Conservation (phyloP, 208 protist species). For the Trichomonas vaginalis region DNA sequence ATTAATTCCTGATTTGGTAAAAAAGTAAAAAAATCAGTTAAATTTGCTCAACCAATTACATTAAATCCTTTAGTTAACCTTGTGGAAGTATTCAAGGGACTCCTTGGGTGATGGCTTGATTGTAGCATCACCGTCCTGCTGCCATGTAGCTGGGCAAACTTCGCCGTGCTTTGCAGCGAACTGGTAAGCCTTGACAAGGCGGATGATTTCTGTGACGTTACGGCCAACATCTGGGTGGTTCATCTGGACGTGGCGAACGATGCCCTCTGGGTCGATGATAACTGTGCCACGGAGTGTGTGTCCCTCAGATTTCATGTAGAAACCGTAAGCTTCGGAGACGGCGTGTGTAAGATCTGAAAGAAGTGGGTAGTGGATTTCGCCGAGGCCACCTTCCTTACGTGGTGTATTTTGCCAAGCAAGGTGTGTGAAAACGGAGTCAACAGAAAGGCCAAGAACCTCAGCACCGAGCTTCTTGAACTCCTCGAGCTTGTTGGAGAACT, state of each 20-base stretch:
- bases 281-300: not conserved
- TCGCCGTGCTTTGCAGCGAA: not conserved
- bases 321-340: slow-evolving; percentile 66
- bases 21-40: too few species aligned
- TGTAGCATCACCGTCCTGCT: not conserved
- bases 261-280: not conserved
- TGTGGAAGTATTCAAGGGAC: not conserved
- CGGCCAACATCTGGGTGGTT: too few species aligned
- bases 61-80: not conserved
- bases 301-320: slow-evolving; percentile 53
- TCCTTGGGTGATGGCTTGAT: not conserved
- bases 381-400: too few species aligned
- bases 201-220: not conserved
- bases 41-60: too few species aligned
- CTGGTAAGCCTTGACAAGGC: too few species aligned
- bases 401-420: too few species aligned
- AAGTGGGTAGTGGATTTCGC: slow-evolving; percentile 74
- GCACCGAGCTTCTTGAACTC: not conserved
- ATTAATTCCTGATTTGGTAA: too few species aligned
- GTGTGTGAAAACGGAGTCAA: too few species aligned
- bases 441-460: not conserved
- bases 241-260: too few species aligned
- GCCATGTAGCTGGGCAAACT: slow-evolving; percentile 5
- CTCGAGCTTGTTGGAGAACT: not conserved
- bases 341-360: slow-evolving; percentile 73